Base-by-base conservation (phyloP, 2,329 filamentous ascomycete species). In the Epichloe aotearoae region DNA sequence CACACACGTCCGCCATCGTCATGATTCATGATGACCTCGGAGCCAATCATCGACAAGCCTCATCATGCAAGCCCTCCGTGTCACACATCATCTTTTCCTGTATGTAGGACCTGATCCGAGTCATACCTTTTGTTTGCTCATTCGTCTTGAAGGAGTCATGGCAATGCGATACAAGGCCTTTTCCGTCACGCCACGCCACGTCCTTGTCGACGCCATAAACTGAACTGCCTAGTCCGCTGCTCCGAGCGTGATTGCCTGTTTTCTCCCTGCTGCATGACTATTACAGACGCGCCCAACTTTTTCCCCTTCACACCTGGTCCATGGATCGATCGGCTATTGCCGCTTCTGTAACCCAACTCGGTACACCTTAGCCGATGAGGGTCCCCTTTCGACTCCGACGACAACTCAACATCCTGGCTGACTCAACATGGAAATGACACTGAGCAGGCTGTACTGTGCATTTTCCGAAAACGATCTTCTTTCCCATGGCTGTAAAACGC, bases 41-140 rank as follows among this genome's bases (percentile, higher is more conserved):
- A 34, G 30, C 50, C 51, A 52, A 50, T 50, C 47, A 47, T 43
- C 5, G 19, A 30, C 19, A 26, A 26, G 7, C 47, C 30, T 50
- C 19, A 19, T 43, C n/a, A 43, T 50, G 47, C 51, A 47, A 40
- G 42, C 43, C 43, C 38, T 38, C 47, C 38, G 30, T 41, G 19
- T 34, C n/a, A 23, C 47, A 17, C 47, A 47, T 43, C 19, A 38
- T 10, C 39, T 37, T 51, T 39, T 37, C 41, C 26, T 30, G 26
- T 10, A 26, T 8, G 37, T 47, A 47, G 39, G 39, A 11, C 50
- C 39, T 47, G 30, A 43, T 47, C 38, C 38, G 44, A 51, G 45
- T 44, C 49, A 38, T 26, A 44, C 23, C 23, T 26, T 8, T 30
- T 30, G 26, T 15, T 14, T 26, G 14, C 14, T 26, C 37, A 4